Conservation (phyloP, 2,329 filamentous ascomycete species). For the Arthroderma sp. region DNA sequence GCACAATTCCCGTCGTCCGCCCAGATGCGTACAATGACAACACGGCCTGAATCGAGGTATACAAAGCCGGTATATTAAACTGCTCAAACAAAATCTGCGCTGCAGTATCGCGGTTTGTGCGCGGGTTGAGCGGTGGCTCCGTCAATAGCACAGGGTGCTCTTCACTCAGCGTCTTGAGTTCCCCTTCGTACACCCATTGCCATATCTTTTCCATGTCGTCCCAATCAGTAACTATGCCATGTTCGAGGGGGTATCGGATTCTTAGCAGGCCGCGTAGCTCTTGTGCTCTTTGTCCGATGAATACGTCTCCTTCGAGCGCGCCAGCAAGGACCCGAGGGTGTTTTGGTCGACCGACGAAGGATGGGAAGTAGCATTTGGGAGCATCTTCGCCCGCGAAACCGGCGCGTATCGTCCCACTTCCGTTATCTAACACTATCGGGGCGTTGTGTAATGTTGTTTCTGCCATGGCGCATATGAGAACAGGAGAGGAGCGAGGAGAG, state of each 20-base stretch:
- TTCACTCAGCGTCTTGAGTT: conserved; percentile 91
- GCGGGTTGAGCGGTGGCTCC: conserved; percentile 88
- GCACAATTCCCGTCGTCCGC: conserved; percentile 86
- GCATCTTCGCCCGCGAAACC: conserved; percentile 93
- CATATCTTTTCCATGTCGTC: conserved; percentile 99
- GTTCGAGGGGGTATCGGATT: conserved; percentile 89
- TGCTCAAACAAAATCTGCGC: conserved; percentile 98
- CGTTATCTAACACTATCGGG: conserved; percentile 97
- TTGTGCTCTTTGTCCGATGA: conserved; percentile 85
- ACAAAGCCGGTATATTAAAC: conserved; percentile 92
- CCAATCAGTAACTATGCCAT: conserved; percentile 98
- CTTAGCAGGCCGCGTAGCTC: conserved; percentile 87
- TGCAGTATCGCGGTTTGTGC: conserved; percentile 87
- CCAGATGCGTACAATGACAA: conserved; percentile 92
- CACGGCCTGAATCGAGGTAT: conserved; percentile 94
- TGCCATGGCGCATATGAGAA: conserved; percentile 36
- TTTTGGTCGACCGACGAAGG: conserved; percentile 91
- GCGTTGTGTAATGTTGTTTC: conserved; percentile 76
- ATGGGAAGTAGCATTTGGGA: conserved; percentile 94
- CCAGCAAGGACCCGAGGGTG: conserved; percentile 91
- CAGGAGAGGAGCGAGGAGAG: neutral
- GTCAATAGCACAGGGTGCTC: conserved; percentile 97
- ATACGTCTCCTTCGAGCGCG: conserved; percentile 88
- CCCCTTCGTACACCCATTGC: conserved; percentile 94
- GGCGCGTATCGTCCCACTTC: conserved; percentile 90